Conservation (phyloP, 106 monocot species). For the Allium cepa region DNA sequence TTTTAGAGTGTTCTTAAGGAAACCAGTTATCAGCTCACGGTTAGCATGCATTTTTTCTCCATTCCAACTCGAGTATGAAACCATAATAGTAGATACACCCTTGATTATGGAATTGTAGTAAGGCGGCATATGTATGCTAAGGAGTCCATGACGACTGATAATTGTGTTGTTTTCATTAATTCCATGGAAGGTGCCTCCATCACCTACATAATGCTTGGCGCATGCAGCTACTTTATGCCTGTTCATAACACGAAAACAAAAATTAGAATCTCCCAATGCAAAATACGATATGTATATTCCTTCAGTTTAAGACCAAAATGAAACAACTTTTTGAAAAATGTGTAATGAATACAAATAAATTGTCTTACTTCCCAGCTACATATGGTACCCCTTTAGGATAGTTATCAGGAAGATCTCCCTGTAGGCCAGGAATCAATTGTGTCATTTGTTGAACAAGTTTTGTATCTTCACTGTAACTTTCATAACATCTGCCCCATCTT, state of each 20-base stretch:
- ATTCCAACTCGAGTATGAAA: conserved; percentile 81
- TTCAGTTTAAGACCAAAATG: no score
- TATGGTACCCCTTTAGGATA: conserved; percentile 42
- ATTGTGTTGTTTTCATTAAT: conserved; percentile 74
- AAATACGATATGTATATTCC: background rate
- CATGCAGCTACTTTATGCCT: conserved; percentile 69
- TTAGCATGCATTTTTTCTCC: conserved; percentile 77
- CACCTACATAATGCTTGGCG: conserved; percentile 73
- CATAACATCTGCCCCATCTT: conserved; percentile 71
- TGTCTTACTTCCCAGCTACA: conserved; percentile 48
- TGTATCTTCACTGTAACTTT: conserved; percentile 70
- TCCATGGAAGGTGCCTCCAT: conserved; percentile 64
- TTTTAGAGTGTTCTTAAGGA: conserved; percentile 53
- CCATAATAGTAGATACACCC: conserved; percentile 79
- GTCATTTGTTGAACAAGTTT: conserved; percentile 60
- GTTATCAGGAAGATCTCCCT: conserved; percentile 41
- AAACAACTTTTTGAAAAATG: background rate
- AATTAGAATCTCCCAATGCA: background rate
- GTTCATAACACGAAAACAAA: background rate
- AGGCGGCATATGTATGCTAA: conserved; percentile 73
- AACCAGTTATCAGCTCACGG: conserved; percentile 37
- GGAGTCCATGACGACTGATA: conserved; percentile 16
- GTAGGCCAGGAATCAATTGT: conserved; percentile 54
- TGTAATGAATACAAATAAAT: background rate
- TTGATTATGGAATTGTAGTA: conserved; percentile 42